A percentile compares a stretch with the other conserved stretches of the same genome.
Conservation (phyloP, 306 rosid genomes). For the Quercus bicolor region DNA sequence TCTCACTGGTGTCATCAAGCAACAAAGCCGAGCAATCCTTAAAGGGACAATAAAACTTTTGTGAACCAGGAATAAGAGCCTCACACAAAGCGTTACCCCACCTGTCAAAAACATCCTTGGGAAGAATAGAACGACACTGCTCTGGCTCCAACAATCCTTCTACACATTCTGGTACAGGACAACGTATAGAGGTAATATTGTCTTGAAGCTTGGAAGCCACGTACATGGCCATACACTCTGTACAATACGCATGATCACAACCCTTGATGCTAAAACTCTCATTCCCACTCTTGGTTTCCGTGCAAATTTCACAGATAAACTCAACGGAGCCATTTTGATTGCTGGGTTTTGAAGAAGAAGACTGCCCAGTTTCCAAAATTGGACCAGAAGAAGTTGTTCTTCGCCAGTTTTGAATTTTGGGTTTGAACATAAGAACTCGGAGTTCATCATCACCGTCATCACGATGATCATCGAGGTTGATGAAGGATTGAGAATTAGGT, state of each 20-base stretch:
- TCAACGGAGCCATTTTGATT: too few relatives aligned
- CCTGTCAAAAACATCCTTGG: constrained; percentile 18
- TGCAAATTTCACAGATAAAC: constrained; percentile 40
- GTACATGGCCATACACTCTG: constrained; percentile 14
- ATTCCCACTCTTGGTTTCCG: constrained; percentile 10
- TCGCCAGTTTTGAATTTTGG: too few relatives aligned
- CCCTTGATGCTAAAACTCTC: constrained; percentile 23
- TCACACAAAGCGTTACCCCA: constrained; percentile 47
- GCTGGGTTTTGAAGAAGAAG: too few relatives aligned
- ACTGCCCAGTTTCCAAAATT: too few relatives aligned
- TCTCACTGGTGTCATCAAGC: constrained; percentile 23
- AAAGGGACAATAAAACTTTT: constrained; percentile 41
- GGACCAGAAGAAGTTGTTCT: too few relatives aligned
- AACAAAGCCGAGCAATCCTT: constrained; percentile 37
- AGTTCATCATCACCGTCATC: too few relatives aligned
- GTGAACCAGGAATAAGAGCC: constrained; percentile 9
- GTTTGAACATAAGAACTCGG: too few relatives aligned
- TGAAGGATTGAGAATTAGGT: too few relatives aligned
- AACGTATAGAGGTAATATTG: constrained; percentile 18
- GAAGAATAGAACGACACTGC: constrained; percentile 23
- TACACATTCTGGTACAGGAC: constrained; percentile 34
- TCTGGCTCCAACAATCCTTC: constrained; percentile 25
- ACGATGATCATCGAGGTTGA: too few relatives aligned
- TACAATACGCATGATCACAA: constrained; percentile 33
- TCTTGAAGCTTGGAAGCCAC: constrained; percentile 28